Evolutionary conservation across 1,139 yeast genomes (phyloP).

Genomic region (Suhomyces chickasaworum): DNA sequence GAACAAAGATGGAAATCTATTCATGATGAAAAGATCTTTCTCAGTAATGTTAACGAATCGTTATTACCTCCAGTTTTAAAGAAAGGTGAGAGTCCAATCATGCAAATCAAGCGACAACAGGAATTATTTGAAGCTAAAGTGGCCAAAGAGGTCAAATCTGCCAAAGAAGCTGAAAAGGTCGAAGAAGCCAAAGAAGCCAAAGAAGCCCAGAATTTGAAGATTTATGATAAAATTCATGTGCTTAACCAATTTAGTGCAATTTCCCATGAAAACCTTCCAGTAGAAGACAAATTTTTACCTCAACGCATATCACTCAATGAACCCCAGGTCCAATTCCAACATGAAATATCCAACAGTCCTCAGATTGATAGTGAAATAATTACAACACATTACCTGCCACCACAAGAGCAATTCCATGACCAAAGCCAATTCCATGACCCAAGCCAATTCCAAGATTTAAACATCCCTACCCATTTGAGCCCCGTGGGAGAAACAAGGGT

Average conservation of each 20-base stretch:
- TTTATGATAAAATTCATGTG: neutral
- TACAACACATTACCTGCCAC: slow-evolving; percentile 1
- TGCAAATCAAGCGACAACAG: slow-evolving; percentile 31
- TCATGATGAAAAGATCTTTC: slow-evolving; percentile 34
- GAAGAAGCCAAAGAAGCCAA: slow-evolving; percentile 5
- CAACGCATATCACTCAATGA: neutral
- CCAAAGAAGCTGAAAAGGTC: too few species aligned
- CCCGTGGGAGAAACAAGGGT: slow-evolving; percentile 19
- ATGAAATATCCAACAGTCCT: too few species aligned
- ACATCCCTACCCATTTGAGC: slow-evolving; percentile 13
- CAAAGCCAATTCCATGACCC: too few species aligned
- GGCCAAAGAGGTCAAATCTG: too few species aligned
- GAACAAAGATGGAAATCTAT: slow-evolving; percentile 35
- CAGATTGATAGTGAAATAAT: too few species aligned
- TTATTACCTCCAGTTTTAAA: slow-evolving; percentile 41
- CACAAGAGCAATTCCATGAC: neutral
- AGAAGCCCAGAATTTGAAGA: neutral
- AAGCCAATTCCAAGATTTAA: neutral
- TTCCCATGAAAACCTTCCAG: neutral
- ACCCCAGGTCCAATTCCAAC: neutral
- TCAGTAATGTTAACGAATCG: slow-evolving; percentile 35
- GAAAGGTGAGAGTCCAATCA: slow-evolving; percentile 37
- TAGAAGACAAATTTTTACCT: neutral
- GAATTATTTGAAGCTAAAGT: slow-evolving; percentile 9
- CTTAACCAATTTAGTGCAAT: neutral